A percentile compares a stretch with the other conserved stretches of the same genome.
Conservation (phyloP, 306 rosid genomes). For the Ormosia emarginata region DNA sequence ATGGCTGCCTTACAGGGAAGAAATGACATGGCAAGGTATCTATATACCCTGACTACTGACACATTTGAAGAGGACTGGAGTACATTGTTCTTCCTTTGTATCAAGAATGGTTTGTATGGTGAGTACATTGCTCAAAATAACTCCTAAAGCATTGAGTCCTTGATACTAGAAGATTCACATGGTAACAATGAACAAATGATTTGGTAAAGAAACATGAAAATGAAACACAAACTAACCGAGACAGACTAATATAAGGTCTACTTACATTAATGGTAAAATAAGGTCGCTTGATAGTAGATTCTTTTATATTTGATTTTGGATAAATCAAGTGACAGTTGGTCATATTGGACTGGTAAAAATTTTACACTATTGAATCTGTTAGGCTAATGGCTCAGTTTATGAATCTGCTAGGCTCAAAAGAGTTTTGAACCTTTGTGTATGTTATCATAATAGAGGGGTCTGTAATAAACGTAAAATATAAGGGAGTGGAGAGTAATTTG, state of each 20-base stretch:
- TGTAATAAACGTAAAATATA: no score
- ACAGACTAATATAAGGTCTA: background rate
- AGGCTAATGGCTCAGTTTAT: background rate
- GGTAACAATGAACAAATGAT: background rate
- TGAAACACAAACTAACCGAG: background rate
- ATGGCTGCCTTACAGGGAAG: conserved; percentile 30
- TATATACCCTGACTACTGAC: background rate
- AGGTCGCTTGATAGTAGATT: no score
- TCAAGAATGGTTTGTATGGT: conserved; percentile 30
- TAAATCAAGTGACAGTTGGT: background rate
- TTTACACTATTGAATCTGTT: background rate
- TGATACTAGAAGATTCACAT: background rate
- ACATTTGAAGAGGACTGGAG: conserved; percentile 2
- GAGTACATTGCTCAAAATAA: background rate
- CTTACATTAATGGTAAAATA: background rate
- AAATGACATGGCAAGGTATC: conserved; percentile 23
- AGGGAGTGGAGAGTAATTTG: background rate
- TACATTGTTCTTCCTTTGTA: conserved; percentile 13
- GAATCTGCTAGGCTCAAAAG: background rate
- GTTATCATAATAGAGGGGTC: background rate
- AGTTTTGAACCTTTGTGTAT: background rate
- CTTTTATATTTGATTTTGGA: background rate
- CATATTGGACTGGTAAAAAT: no score
- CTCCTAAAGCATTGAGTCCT: background rate
- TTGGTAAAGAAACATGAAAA: background rate